phyloP scores from a whole-genome alignment of 192 early-diverging fungal species.

The Rhizophlyctis rosea region DNA sequence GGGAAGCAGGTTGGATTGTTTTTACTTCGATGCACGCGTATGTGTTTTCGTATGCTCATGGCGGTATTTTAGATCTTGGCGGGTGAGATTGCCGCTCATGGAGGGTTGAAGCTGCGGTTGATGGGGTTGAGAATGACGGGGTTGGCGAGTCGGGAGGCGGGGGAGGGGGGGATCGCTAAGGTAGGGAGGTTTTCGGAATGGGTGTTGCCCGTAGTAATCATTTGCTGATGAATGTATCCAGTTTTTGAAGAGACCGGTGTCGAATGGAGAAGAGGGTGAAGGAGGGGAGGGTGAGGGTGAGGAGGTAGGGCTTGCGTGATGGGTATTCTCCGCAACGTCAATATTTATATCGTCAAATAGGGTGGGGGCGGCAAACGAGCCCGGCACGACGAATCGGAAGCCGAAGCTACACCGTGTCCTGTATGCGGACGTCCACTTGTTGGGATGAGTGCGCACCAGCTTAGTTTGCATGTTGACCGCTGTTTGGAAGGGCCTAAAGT shows the following conservation, averaged over 20 bases:
- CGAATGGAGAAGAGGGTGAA: neutral
- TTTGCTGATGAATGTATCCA: neutral
- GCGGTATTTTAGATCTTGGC: conserved; percentile 39
- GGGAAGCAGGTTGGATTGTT: neutral
- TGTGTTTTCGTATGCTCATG: no score
- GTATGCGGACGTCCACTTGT: conserved; percentile 6
- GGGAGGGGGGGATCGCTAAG: neutral
- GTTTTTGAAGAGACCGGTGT: conserved; percentile 11
- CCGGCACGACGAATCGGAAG: neutral
- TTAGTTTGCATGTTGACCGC: conserved; percentile 19
- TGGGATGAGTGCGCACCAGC: neutral
- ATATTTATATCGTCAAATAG: no score
- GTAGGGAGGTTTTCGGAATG: neutral
- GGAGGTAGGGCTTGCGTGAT: neutral
- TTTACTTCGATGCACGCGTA: neutral
- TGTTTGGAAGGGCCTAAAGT: conserved; percentile 15
- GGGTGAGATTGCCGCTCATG: conserved; percentile 35
- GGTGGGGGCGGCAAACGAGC: no score
- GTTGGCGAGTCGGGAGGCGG: neutral
- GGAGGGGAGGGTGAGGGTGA: neutral
- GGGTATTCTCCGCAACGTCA: neutral
- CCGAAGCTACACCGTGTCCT: conserved; percentile 6
- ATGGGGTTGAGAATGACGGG: conserved; percentile 44
- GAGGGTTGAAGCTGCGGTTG: conserved; percentile 36
- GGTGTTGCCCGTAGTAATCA: neutral